A percentile compares a stretch with the other conserved stretches of the same genome.
Evolutionary conservation across 106 monocot species (phyloP).

Genomic region (Phalaenopsis aphrodite): DNA sequence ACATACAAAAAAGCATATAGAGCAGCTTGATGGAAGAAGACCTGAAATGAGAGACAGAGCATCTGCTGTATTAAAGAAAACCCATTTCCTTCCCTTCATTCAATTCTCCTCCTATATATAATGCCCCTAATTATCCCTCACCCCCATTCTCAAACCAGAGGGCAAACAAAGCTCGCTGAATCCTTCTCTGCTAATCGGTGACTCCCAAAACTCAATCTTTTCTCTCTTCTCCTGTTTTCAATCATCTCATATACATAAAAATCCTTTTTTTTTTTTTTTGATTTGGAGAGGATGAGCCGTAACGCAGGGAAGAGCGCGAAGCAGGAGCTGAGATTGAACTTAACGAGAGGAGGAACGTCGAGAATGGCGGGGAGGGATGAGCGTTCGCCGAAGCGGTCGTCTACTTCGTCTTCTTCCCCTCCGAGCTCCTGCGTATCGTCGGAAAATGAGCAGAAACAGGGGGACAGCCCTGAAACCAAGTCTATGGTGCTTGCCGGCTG

Average conservation of each 20-base stretch:
- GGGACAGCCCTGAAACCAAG: constrained; percentile 49
- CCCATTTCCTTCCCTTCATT: neutral
- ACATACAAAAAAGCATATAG: no score
- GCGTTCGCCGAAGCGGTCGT: neutral
- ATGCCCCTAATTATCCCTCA: neutral
- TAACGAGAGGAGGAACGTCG: neutral
- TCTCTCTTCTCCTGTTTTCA: neutral
- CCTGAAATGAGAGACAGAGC: neutral
- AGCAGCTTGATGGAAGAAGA: neutral
- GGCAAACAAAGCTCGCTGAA: neutral
- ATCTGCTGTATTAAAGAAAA: constrained; percentile 3
- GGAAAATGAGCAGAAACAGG: constrained; percentile 43
- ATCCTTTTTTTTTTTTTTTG: neutral
- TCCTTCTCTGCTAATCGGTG: neutral
- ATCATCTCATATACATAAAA: no score
- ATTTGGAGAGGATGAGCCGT: constrained; percentile 3
- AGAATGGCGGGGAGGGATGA: constrained; percentile 30
- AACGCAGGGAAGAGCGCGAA: neutral
- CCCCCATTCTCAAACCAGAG: neutral
- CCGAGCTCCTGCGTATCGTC: constrained; percentile 77
- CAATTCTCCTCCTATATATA: constrained; percentile 1
- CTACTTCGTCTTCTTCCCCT: constrained; percentile 1
- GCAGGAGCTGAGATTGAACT: neutral
- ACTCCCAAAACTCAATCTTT: neutral
- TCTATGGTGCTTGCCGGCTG: constrained; percentile 93